These are phyloP conservation scores for Apiospora phragmitis DNA, from an alignment of 2,329 filamentous ascomycete species.

Conservation along the genomic window DNA sequence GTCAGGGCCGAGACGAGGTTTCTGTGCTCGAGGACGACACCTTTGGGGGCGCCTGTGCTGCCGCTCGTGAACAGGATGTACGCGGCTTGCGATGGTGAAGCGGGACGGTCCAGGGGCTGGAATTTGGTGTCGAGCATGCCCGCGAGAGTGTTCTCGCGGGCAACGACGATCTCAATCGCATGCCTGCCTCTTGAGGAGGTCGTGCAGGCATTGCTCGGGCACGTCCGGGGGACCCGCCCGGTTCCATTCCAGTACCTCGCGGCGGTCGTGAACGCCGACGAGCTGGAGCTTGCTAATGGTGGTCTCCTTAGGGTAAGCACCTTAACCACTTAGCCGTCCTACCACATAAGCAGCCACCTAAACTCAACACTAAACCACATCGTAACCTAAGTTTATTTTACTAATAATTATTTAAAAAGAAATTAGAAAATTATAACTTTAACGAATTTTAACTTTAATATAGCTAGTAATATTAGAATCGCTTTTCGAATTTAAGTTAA, in stretches of 20 bases:
- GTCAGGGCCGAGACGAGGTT: not conserved
- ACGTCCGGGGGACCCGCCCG: not conserved
- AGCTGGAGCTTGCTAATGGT: conserved; percentile 14
- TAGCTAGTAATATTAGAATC: no score
- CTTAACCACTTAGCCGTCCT: no score
- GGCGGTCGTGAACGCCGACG: conserved; percentile 11
- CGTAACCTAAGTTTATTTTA: no score
- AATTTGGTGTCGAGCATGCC: not conserved
- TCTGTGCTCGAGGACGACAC: not conserved
- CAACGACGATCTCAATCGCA: not conserved
- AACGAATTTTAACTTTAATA: no score
- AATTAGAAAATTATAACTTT: no score
- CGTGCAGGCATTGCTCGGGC: conserved; percentile 7
- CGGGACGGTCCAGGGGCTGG: not conserved
- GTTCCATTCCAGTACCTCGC: conserved; percentile 13
- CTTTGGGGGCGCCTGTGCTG: not conserved
- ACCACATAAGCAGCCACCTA: no score
- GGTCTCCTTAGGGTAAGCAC: not conserved
- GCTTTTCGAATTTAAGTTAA: no score
- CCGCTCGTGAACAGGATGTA: not conserved
- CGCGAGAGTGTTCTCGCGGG: not conserved
- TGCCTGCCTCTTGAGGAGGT: not conserved
- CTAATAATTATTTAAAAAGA: no score
- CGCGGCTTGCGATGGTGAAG: not conserved
- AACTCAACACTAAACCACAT: no score